phyloP scores from a whole-genome alignment of 208 protist genomes.

The Leishmania gerbilli region DNA sequence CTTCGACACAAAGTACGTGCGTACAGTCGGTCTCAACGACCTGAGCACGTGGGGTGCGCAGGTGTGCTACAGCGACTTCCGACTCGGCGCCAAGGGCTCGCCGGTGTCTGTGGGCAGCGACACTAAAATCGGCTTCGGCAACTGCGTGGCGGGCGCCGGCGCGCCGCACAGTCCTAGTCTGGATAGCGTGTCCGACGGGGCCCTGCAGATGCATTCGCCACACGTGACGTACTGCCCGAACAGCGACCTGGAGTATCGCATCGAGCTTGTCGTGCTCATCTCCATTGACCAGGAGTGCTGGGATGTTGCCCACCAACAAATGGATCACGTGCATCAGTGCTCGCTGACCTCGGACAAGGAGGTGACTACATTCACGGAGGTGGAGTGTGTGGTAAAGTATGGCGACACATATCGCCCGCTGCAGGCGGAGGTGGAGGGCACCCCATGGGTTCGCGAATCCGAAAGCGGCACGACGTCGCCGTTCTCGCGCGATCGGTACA shows the following conservation, averaged over 20 bases:
- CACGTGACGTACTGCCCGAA: slow-evolving; percentile 5
- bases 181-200: slow-evolving; percentile 21
- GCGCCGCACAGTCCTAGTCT: slow-evolving; percentile 11
- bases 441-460: slow-evolving; percentile 13
- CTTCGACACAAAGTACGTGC: slow-evolving; percentile 79
- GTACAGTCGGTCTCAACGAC: slow-evolving; percentile 61
- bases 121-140: slow-evolving; percentile 13
- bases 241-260: slow-evolving; percentile 39
- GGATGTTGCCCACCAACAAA: slow-evolving; percentile 58
- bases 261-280: slow-evolving; percentile 67
- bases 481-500: slow-evolving; percentile 26
- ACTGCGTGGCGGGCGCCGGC: slow-evolving; percentile 8
- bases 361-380: slow-evolving; percentile 65
- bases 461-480: slow-evolving; percentile 14
- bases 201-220: neutral
- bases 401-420: slow-evolving; percentile 22
- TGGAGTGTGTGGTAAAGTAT: slow-evolving; percentile 64
- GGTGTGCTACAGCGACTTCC: slow-evolving; percentile 74
- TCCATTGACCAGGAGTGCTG: slow-evolving; percentile 73
- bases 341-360: slow-evolving; percentile 66
- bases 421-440: slow-evolving; percentile 32
- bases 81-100: slow-evolving; percentile 20
- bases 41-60: slow-evolving; percentile 74
- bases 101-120: slow-evolving; percentile 14
- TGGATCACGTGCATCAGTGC: slow-evolving; percentile 72